Base-by-base conservation (phyloP, 192 early-diverging fungal species). In the Podochytrium sp. region DNA sequence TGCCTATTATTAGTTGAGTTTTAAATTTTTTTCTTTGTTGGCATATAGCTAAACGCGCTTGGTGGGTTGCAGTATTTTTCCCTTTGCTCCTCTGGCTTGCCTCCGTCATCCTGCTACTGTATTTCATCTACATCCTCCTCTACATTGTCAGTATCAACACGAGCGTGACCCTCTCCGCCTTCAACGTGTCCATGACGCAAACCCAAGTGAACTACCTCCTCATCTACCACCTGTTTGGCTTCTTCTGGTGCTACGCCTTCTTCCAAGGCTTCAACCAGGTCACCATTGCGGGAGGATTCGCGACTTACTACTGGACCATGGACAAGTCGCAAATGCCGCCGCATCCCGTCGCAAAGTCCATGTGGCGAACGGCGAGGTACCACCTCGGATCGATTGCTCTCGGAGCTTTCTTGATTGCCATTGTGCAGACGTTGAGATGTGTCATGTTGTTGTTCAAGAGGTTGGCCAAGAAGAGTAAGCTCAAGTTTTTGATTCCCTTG, bases 161-260 rank as follows among this genome's bases (percentile, higher is more conserved):
- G 1, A 59, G 61, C 2, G 18, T 70, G 41, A 76, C 51, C 32
- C 56, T 71, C 40, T 57, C 20, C 35, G 79, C 65, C 20, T 53
- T 72, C 18, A 66, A 73, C 39, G 35, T 78, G 1, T 47, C n/a
- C 65, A 29, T 65, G n/a, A 38, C n/a, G 27, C 32, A 27, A 74
- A 53, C 10, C 23, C 32, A 34, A 33, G 53, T 78, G 20, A 57
- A 77, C 49, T 82, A 81, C 59, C 50, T 83, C n/a, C 67, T 80
- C 25, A 50, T 79, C 32, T 87, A 85, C 66, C 87, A 87, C 71
- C 51, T 80, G 18, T 84, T 87, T 76, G 87, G 87, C 20, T 86
- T 86, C 76, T 74, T 89, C 33, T 89, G 87, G 87, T 61, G 41
- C 16, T 76, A 81, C 68, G 77, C 73, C 58, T 87, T 79, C 50